Evolutionary conservation across 768 basidiomycete species (phyloP).

Genomic region (Psilocybe tampanensis): DNA sequence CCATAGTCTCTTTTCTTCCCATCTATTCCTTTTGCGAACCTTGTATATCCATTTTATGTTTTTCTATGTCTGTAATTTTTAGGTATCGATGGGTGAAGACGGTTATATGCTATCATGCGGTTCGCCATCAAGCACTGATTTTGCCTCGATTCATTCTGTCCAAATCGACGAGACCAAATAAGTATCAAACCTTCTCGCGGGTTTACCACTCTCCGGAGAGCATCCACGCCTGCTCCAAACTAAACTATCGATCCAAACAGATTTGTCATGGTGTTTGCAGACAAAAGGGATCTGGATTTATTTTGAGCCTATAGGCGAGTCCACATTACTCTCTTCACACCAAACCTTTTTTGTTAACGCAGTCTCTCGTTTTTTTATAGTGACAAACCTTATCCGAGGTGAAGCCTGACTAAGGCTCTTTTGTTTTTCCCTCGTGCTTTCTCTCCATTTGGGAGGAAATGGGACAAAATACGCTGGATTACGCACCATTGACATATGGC

Average conservation of each 20-base stretch:
- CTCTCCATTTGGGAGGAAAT: not conserved
- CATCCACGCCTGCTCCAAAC: not conserved
- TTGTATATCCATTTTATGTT: constrained; percentile 9
- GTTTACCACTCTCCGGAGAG: not conserved
- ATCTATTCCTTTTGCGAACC: not conserved
- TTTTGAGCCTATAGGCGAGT: too few species aligned
- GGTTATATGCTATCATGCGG: not conserved
- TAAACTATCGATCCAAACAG: not conserved
- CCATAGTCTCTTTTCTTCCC: constrained; percentile 6
- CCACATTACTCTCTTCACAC: too few species aligned
- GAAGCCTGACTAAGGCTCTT: constrained; percentile 1
- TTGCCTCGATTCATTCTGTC: not conserved
- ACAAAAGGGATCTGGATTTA: too few species aligned
- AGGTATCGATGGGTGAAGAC: not conserved
- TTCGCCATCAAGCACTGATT: not conserved
- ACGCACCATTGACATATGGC: not conserved
- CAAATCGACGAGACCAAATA: not conserved
- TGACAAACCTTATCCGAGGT: not conserved
- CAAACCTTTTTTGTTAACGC: too few species aligned
- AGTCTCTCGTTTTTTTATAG: not conserved
- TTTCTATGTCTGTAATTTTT: constrained; percentile 1
- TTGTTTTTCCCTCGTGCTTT: not conserved
- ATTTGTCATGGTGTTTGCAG: too few species aligned
- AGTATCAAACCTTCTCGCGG: not conserved
- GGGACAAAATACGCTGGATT: constrained; percentile 12